phyloP scores from a whole-genome alignment of 2,329 filamentous ascomycete genomes.

The Colletotrichum caudatum region DNA sequence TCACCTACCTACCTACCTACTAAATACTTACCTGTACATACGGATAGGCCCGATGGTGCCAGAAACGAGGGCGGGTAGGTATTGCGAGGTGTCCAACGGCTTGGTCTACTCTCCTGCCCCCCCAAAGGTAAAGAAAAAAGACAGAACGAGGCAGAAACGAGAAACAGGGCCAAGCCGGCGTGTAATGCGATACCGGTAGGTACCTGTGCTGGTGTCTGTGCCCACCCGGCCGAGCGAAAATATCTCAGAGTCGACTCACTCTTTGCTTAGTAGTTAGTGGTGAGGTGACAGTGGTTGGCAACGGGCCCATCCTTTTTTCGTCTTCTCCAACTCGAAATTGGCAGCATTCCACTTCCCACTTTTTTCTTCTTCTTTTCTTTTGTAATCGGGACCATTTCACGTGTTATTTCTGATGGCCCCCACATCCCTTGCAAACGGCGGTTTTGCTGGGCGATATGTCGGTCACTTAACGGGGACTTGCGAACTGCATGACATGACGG shows the following conservation, averaged over 20 bases:
- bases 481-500: not conserved
- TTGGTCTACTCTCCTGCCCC: not conserved
- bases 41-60: not conserved
- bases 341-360: slow-evolving; percentile 37
- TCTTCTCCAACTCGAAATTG: slow-evolving; percentile 16
- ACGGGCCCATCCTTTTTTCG: not conserved
- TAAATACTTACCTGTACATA: too few species aligned
- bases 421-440: not conserved
- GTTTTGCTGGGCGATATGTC: slow-evolving; percentile 7
- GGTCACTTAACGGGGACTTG: slow-evolving; percentile 10
- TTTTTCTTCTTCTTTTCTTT: not conserved
- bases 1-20: too few species aligned
- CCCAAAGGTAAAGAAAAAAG: not conserved
- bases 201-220: slow-evolving; percentile 10
- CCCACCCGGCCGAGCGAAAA: slow-evolving; percentile 2
- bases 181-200: not conserved
- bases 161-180: slow-evolving; percentile 7
- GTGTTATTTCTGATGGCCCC: slow-evolving; percentile 12
- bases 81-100: not conserved
- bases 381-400: slow-evolving; percentile 20
- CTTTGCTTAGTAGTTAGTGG: not conserved
- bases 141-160: slow-evolving; percentile 10
- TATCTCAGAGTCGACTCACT: slow-evolving; percentile 35
- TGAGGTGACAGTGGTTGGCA: slow-evolving; percentile 17
- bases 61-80: not conserved